A percentile compares a stretch with the other conserved stretches of the same genome.
Conservation (phyloP, 2,329 filamentous ascomycete species). For the Calycina herbarum region DNA sequence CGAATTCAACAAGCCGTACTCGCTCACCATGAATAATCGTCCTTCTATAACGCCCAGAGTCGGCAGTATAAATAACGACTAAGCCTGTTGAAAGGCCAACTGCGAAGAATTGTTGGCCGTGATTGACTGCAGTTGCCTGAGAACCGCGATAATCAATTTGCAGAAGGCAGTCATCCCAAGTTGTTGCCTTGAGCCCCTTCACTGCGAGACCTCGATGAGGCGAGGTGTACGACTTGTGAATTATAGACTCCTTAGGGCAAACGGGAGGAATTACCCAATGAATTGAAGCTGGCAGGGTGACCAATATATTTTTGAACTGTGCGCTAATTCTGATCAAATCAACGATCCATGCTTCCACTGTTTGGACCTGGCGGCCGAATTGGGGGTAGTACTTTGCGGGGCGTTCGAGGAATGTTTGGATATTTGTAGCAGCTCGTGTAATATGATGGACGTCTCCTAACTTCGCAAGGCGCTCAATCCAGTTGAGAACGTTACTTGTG, state of each 20-base stretch:
- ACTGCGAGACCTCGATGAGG: slow-evolving; percentile 20
- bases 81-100: slow-evolving; percentile 36
- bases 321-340: slow-evolving; percentile 39
- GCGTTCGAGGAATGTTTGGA: slow-evolving; percentile 35
- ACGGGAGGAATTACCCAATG: slow-evolving; percentile 38
- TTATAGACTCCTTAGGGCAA: slow-evolving; percentile 38
- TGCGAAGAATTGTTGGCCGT: slow-evolving; percentile 35
- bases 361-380: slow-evolving; percentile 23
- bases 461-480: slow-evolving; percentile 38
- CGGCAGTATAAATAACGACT: slow-evolving; percentile 35
- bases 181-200: slow-evolving; percentile 25
- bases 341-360: slow-evolving; percentile 36
- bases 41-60: slow-evolving; percentile 26
- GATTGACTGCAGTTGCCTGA: slow-evolving; percentile 29
- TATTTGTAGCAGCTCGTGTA: slow-evolving; percentile 34
- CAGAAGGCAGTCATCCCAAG: slow-evolving; percentile 40
- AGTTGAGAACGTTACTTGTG: slow-evolving; percentile 32
- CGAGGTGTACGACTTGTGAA: slow-evolving; percentile 22
- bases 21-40: slow-evolving; percentile 33
- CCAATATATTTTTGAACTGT: slow-evolving; percentile 38
- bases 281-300: slow-evolving; percentile 38
- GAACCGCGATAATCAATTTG: slow-evolving; percentile 35
- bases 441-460: slow-evolving; percentile 30
- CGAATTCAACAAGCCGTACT: slow-evolving; percentile 32
- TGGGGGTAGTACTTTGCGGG: slow-evolving; percentile 14